A percentile compares a stretch with the other conserved stretches of the same genome.
Evolutionary conservation across 2,329 filamentous ascomycete species (phyloP).

Genomic region (Colletotrichum tanaceti): DNA sequence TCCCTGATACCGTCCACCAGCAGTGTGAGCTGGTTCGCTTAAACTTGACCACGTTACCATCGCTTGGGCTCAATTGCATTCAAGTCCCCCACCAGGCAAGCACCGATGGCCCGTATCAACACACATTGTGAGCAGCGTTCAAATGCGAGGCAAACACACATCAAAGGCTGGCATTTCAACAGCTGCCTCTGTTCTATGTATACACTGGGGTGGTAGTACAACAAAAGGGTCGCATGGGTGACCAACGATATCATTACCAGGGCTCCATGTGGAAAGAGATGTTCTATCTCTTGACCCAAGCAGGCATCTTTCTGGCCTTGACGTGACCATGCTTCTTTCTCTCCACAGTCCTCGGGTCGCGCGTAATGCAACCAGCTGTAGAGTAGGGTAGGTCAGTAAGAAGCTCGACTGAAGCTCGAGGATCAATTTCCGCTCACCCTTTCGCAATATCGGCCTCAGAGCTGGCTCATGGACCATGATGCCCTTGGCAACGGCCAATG

Average conservation of each 20-base stretch:
- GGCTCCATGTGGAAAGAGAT: constrained; percentile 18
- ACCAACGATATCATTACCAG: not conserved
- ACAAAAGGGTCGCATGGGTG: constrained; percentile 12
- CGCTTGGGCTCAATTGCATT: not conserved
- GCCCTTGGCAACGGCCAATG: constrained; percentile 88
- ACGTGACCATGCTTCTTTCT: constrained; percentile 97
- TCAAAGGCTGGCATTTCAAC: constrained; percentile 36
- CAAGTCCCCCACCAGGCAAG: not conserved
- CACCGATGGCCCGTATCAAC: not conserved
- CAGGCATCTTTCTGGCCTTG: constrained; percentile 97
- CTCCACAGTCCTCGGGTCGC: constrained; percentile 91
- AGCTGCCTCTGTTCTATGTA: constrained; percentile 39
- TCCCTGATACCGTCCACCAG: too few species aligned
- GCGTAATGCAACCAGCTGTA: constrained; percentile 89
- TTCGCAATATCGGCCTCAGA: constrained; percentile 86
- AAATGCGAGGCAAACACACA: constrained; percentile 17
- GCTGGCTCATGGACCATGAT: constrained; percentile 91
- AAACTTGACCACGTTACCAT: not conserved
- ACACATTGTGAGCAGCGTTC: not conserved
- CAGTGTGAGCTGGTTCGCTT: not conserved
- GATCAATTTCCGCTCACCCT: constrained; percentile 73
- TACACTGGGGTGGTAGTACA: constrained; percentile 39
- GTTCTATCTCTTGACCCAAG: constrained; percentile 89
- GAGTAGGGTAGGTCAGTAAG: constrained; percentile 57
- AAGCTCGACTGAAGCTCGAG: constrained; percentile 3